Base-by-base conservation (phyloP, 2,329 filamentous ascomycete genomes). In the Diaporthe destruens region DNA sequence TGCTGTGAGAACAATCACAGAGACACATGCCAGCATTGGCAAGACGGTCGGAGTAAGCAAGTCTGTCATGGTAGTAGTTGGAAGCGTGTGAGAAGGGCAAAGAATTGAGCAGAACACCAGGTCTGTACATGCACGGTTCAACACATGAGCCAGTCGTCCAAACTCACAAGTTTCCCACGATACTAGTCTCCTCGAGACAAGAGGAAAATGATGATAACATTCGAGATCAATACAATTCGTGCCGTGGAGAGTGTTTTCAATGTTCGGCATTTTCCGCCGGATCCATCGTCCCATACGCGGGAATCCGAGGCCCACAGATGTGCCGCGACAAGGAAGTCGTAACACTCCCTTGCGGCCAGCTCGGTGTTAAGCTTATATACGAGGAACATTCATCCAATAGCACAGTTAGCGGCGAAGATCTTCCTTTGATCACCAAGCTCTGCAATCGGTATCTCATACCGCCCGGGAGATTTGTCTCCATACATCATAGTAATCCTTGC, bases 401-500 rank as follows among this genome's bases (percentile, higher is more conserved):
- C 3, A 32, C 11, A 9, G n/a, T 25, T 55, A 4, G 9, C 3
- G 42, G 7, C 18, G 9, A 34, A 16, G 4, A 8, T 32, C 6
- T 5, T 9, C 47, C 8, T n/a, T 14, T 49, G 2, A 51, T 53
- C 54, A 57, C 1, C 1, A 25, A 34, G 4, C 16, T 11, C n/a
- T 39, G 16, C 29, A 9, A 14, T 18, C 3, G 32, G 29, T 51
- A 6, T 59, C 14, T 29, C 32, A 39, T 5, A 59, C n/a, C 39
- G 67, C 67, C 9, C 54, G 67, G 34, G 69, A 53, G 47, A 71
- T n/a, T 25, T 71, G 91, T 18, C 57, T 47, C 56, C 57, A 71
- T 18, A 71, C 69, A n/a, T 71, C 69, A 20, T 71, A 66, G n/a
- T 71, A 71, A 32, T 71, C 69, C 49, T 51, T 49, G 6, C 69